Conservation (phyloP, 177 flowering plant genomes). For the Tripterygium wilfordii region DNA sequence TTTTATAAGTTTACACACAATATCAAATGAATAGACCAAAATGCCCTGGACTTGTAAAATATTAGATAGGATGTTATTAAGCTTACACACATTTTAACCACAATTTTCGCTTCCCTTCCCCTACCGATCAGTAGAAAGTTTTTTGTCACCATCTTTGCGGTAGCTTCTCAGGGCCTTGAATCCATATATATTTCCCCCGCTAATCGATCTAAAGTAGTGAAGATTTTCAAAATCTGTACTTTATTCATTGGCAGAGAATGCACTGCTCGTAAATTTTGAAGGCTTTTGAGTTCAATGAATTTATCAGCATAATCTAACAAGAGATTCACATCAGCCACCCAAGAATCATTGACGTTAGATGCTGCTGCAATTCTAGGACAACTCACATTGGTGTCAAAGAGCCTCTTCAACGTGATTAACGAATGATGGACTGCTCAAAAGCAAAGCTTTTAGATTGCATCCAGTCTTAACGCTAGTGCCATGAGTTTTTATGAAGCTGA, state of each 20-base stretch:
- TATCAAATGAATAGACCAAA: no score
- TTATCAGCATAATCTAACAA: constrained; percentile 63
- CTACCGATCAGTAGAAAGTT: constrained; percentile 20
- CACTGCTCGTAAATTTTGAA: constrained; percentile 7
- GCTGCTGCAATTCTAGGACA: constrained; percentile 13
- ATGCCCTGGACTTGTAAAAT: no score
- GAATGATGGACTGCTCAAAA: constrained; percentile 50
- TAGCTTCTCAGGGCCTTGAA: constrained; percentile 42
- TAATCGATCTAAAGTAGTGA: constrained; percentile 33
- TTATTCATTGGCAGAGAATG: constrained; percentile 15
- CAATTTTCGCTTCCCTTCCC: no score
- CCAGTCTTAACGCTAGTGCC: constrained; percentile 7
- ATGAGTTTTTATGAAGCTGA: not conserved
- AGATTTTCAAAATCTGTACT: not conserved
- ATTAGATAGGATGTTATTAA: no score
- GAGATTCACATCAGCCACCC: constrained; percentile 17
- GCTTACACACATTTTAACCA: no score
- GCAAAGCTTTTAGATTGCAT: constrained; percentile 21
- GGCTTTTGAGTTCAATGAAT: constrained; percentile 37
- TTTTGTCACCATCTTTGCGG: constrained; percentile 17
- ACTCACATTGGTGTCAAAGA: constrained; percentile 29
- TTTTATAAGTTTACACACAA: no score
- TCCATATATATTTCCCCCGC: constrained; percentile 46
- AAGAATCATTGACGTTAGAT: constrained; percentile 7
- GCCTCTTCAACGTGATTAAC: constrained; percentile 40